Evolutionary conservation across 2,329 filamentous ascomycete species (phyloP), one percentile per base, ranked within the genome.

Genomic region (Fusarium sp.): DNA sequence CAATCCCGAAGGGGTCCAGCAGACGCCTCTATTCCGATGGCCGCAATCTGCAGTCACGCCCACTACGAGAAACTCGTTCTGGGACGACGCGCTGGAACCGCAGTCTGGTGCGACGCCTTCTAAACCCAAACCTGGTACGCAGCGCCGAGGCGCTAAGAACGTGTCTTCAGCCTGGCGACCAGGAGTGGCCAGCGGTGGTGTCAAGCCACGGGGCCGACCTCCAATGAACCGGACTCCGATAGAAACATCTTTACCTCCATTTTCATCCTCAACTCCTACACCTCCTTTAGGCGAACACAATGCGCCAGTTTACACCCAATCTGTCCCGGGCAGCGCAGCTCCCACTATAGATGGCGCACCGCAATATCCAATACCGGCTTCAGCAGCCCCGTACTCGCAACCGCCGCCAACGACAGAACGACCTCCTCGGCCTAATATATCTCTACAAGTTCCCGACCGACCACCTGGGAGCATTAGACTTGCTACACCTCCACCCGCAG

Each of bases 151-250:
- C 0, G 93, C 95, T 0, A 91, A 91, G 79, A 95, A 94, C 8
- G 94, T 98, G 0, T 98, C 95, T 1, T 98, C 95, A 11, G 95
- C 95, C 1, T 98, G 95, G 95, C 91, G 93, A 65, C 91, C 91
- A 72, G 90, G 88, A 68, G 89, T 89, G 18, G 86, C 88, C 42
- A 86, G 91, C 14, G 85, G 89, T 2, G 90, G 88, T 5, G 92
- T 92, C 2, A 97, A 95, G 81, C 87, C 93, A 16, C 88, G 95
- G 74, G 95, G 95, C 8, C 88, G 95, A 68, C 95, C 95, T 47
- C 94, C 94, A 0, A 93, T 91, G 65, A 94, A 92, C 76, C 85
- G 76, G 68, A 81, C 77, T 69, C 87, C 88, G 1, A 87, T 90
- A 16, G 91, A 94, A 72, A 91, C 91, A 13, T 58, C 74, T 14